Conservation (phyloP, 192 early-diverging fungal species). For the Linnemannia zychae region DNA sequence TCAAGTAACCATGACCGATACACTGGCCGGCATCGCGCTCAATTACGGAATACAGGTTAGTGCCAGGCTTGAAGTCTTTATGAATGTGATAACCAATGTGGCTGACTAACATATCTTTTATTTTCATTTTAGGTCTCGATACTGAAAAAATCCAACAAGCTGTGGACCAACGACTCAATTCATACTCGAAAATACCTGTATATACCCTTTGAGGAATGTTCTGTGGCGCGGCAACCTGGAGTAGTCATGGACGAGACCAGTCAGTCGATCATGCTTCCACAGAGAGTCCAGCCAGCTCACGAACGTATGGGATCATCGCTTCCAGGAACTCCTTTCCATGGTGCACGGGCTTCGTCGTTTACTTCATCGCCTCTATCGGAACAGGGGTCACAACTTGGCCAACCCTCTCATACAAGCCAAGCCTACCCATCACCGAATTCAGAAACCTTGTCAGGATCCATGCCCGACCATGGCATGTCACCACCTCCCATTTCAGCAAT, state of each 20-base stretch:
- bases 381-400: neutral
- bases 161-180: conserved; percentile 69
- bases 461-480: neutral
- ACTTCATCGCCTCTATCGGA: neutral
- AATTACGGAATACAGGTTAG: conserved; percentile 65
- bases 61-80: neutral
- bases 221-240: conserved; percentile 24
- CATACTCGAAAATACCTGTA: conserved; percentile 64
- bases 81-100: neutral
- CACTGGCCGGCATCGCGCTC: conserved; percentile 62
- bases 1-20: conserved; percentile 55
- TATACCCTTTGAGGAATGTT: conserved; percentile 63
- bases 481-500: conserved; percentile 31
- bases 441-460: neutral
- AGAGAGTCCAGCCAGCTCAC: conserved; percentile 17
- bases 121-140: conserved; percentile 42
- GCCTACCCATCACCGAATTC: neutral
- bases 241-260: conserved; percentile 36
- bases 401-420: neutral
- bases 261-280: conserved; percentile 39
- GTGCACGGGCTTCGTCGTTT: conserved; percentile 10
- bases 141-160: conserved; percentile 60
- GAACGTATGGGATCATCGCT: neutral
- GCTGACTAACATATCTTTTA: neutral
- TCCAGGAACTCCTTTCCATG: neutral